Base-by-base conservation (phyloP, 75 land plant species). In the Larix kaempferi region DNA sequence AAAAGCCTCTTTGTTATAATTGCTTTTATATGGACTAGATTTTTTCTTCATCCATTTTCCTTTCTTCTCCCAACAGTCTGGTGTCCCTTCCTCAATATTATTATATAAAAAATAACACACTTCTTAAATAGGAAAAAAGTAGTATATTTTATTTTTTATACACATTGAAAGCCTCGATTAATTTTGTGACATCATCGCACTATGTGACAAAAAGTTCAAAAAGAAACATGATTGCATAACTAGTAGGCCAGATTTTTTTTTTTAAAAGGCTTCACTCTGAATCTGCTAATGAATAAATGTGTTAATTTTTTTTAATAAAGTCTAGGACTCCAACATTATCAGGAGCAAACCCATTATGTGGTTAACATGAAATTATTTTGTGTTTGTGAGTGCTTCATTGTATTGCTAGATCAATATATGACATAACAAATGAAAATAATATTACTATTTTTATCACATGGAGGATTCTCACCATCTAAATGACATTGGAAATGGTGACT, bases 401-500 rank as follows among this genome's bases (percentile, higher is more conserved):
- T 62, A 14, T 62, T 62, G 8, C 65, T 25, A 25, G 12, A 64
- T 29, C 2, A 44, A 44, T 44, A 44, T 27, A 13, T 64, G 27
- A 33, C 10, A 22, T 1, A 29, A 33, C 3, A 14, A 64, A 7
- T 27, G 14, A 17, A 64, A 14, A 64, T 27, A 4, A 64, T 27
- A 3, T 29, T 22, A 12, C 29, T 12, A 62, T 62, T 23, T 8
- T 25, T 26, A 62, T 7, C 26, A 23, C 26, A 62, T 25, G 64
- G 55, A 76, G 25, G 37, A 6, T 76, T 37, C 87, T 88, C 52
- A 95, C 98, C 98, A 82, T 82, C 77, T 13, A 72, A 26, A 77
- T 85, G 86, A 67, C 98, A 95, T 7, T 49, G 86, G 83, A 96
- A 95, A 65, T 60, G 81, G 74, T 73, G 81, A 57, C 74, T 78